Conservation (phyloP, 306 rosid species). For the Sicyos baderoa region DNA sequence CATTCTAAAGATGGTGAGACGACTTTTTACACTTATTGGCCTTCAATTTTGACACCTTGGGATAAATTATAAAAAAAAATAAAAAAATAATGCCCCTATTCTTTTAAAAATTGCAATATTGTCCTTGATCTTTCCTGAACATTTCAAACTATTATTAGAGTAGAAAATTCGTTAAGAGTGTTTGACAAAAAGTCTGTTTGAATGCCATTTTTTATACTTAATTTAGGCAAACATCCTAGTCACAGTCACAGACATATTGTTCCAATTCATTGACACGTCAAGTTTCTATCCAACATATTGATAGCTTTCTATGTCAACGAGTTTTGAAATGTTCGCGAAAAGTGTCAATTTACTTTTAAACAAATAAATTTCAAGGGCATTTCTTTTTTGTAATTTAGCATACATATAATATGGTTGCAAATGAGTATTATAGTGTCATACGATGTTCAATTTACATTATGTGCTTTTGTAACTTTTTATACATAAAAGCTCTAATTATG, state of each 20-base stretch:
- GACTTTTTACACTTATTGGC: conserved; percentile 15
- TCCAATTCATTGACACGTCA: background rate
- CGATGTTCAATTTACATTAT: background rate
- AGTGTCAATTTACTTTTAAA: no score
- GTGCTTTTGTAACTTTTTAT: no score
- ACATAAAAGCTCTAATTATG: no score
- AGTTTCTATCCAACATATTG: no score
- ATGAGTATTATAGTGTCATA: no score
- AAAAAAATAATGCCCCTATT: no score
- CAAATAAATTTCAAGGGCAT: no score
- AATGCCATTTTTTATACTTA: background rate
- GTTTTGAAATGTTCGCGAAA: background rate
- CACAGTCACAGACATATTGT: background rate
- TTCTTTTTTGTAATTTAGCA: no score
- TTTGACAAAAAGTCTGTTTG: background rate
- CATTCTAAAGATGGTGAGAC: conserved; percentile 62
- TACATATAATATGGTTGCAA: background rate
- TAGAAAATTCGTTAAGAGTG: background rate
- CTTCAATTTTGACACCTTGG: background rate
- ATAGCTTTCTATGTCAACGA: background rate
- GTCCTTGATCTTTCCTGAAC: background rate
- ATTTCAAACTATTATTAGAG: background rate
- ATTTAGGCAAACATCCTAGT: background rate
- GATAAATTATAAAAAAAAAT: no score
- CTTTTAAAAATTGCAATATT: no score